Percentiles rank a stretch among this genome's conserved stretches.
Evolutionary conservation across 2,329 filamentous ascomycete genomes (phyloP).

Genomic region (Alternaria consortialis): DNA sequence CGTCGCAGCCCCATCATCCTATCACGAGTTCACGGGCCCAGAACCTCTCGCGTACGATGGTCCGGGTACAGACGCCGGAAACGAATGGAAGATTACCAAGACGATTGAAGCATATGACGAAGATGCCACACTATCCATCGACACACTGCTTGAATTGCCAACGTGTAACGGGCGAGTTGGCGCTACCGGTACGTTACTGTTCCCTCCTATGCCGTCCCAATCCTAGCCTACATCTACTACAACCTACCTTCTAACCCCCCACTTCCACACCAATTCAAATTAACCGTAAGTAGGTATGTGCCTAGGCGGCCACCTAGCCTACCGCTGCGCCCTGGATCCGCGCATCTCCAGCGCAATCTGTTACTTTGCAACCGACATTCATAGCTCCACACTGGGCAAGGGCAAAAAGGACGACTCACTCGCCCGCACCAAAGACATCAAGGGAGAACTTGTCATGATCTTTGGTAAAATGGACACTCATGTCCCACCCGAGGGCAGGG

Average conservation of each 20-base stretch:
- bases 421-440: slow-evolving; percentile 70
- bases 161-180: slow-evolving; percentile 75
- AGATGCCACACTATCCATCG: slow-evolving; percentile 57
- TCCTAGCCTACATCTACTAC: neutral
- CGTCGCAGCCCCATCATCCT: slow-evolving; percentile 86
- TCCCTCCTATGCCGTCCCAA: neutral
- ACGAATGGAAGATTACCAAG: slow-evolving; percentile 86
- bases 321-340: slow-evolving; percentile 75
- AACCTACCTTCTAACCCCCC: neutral
- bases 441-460: slow-evolving; percentile 85
- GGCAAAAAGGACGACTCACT: slow-evolving; percentile 71
- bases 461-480: slow-evolving; percentile 93
- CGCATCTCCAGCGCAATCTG: slow-evolving; percentile 80
- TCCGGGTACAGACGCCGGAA: slow-evolving; percentile 86
- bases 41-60: slow-evolving; percentile 86
- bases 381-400: slow-evolving; percentile 77
- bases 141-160: slow-evolving; percentile 51
- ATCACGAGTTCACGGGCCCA: slow-evolving; percentile 91
- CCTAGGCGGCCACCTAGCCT: slow-evolving; percentile 87
- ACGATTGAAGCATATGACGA: slow-evolving; percentile 84
- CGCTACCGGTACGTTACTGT: slow-evolving; percentile 36
- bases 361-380: slow-evolving; percentile 94
- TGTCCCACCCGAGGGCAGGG: slow-evolving; percentile 81
- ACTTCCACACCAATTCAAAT: neutral
- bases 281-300: slow-evolving; percentile 69